Evolutionary conservation across 805 yeast species (phyloP).

Genomic region (Phaffomyces antillensis): DNA sequence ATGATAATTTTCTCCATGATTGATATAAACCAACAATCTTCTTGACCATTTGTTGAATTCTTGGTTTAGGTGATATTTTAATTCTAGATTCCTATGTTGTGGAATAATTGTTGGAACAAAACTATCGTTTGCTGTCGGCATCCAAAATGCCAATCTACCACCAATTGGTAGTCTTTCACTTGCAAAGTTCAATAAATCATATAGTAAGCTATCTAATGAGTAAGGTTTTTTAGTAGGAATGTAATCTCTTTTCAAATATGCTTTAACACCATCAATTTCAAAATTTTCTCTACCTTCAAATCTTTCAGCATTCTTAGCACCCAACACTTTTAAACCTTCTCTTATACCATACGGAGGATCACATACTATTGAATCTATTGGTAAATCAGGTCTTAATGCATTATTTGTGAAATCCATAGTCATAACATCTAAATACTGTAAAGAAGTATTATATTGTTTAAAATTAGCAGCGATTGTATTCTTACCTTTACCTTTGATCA

Average conservation of each 20-base stretch:
- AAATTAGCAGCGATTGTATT: slow-evolving; percentile 61
- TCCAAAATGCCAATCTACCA: slow-evolving; percentile 91
- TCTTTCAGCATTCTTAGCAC: slow-evolving; percentile 64
- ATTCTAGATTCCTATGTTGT: slow-evolving; percentile 63
- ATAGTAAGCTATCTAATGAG: slow-evolving; percentile 66
- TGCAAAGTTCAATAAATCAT: slow-evolving; percentile 71
- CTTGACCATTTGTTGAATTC: slow-evolving; percentile 93
- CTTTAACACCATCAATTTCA: slow-evolving; percentile 72
- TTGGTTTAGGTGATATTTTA: slow-evolving; percentile 73
- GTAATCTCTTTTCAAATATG: slow-evolving; percentile 72
- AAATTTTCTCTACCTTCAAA: slow-evolving; percentile 67
- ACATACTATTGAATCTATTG: slow-evolving; percentile 76
- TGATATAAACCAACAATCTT: slow-evolving; percentile 72
- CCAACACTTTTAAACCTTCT: slow-evolving; percentile 90
- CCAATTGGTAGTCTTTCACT: slow-evolving; percentile 61
- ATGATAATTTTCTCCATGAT: slow-evolving; percentile 47
- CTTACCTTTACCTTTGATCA: slow-evolving; percentile 61
- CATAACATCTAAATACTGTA: slow-evolving; percentile 61
- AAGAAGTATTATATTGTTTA: slow-evolving; percentile 56
- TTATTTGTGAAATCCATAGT: slow-evolving; percentile 95
- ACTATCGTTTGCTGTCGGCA: slow-evolving; percentile 94
- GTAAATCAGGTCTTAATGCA: slow-evolving; percentile 57
- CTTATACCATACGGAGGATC: slow-evolving; percentile 98
- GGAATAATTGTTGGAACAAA: slow-evolving; percentile 66
- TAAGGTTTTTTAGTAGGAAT: slow-evolving; percentile 92